These are phyloP conservation scores for Penicillium sp. DNA, from an alignment of 2,329 filamentous ascomycete genomes.

Conservation along the genomic window DNA sequence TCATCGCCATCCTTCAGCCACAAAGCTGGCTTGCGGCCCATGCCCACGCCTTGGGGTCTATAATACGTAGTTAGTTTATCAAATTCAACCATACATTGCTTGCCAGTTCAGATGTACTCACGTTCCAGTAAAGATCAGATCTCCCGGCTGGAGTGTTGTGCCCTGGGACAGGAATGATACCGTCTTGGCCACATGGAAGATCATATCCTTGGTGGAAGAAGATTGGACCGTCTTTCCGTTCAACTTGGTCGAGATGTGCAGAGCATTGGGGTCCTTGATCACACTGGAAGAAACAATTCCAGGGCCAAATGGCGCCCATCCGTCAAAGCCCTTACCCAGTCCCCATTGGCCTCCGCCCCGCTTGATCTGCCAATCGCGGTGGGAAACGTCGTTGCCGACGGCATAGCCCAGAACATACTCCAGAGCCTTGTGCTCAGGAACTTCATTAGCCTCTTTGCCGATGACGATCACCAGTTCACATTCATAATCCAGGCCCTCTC, in stretches of 20 bases:
- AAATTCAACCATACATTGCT: background rate
- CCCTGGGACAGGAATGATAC: conserved; percentile 51
- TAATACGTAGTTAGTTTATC: conserved; percentile 53
- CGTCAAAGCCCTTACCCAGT: conserved; percentile 73
- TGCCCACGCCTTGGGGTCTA: conserved; percentile 69
- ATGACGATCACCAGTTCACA: conserved; percentile 76
- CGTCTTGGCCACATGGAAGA: conserved; percentile 49
- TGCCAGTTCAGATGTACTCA: conserved; percentile 29
- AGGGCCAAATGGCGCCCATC: conserved; percentile 73
- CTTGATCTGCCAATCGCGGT: conserved; percentile 74
- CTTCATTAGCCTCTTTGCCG: conserved; percentile 65
- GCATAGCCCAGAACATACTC: conserved; percentile 73
- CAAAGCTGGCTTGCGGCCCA: conserved; percentile 65
- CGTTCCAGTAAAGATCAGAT: conserved; percentile 48
- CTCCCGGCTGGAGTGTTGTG: conserved; percentile 43
- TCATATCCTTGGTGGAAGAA: conserved; percentile 51
- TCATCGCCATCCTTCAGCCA: conserved; percentile 72
- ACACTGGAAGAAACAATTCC: conserved; percentile 64
- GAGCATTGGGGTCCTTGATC: conserved; percentile 43
- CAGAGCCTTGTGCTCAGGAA: conserved; percentile 66
- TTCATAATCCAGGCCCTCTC: conserved; percentile 73
- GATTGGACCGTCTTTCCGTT: conserved; percentile 54
- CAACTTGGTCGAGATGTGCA: conserved; percentile 48
- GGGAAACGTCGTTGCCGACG: conserved; percentile 77
- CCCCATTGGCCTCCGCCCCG: conserved; percentile 70